phyloP scores from a whole-genome alignment of 2,329 filamentous ascomycete species.

The Fonsecaea pedrosoi region DNA sequence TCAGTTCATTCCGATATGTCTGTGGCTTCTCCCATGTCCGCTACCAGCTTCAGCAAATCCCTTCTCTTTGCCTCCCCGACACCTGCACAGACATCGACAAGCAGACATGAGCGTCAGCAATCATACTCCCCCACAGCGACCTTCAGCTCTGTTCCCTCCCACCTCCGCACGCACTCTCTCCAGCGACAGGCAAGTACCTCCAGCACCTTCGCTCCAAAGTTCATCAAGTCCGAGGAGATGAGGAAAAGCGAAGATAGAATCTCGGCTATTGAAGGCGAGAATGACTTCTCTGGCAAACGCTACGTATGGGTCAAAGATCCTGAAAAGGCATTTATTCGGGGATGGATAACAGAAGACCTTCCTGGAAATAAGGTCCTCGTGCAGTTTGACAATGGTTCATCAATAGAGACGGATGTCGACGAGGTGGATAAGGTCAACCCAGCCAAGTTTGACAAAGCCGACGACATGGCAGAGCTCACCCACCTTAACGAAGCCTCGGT shows the following conservation, averaged over 20 bases:
- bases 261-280: constrained; percentile 88
- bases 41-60: constrained; percentile 71
- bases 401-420: constrained; percentile 84
- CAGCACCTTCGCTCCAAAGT: constrained; percentile 90
- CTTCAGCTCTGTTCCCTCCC: constrained; percentile 50
- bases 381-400: constrained; percentile 90
- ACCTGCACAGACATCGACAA: constrained; percentile 50
- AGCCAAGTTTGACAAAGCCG: constrained; percentile 98
- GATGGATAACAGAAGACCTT: constrained; percentile 86
- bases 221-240: constrained; percentile 88
- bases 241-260: constrained; percentile 63
- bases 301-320: constrained; percentile 97
- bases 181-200: constrained; percentile 70
- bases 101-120: constrained; percentile 70
- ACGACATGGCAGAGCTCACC: constrained; percentile 98
- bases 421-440: constrained; percentile 98
- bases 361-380: constrained; percentile 74
- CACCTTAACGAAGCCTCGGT: constrained; percentile 98
- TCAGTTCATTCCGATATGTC: constrained; percentile 63
- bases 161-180: constrained; percentile 59
- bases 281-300: constrained; percentile 97
- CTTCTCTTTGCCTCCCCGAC: constrained; percentile 70
- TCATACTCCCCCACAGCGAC: constrained; percentile 67
- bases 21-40: constrained; percentile 35
- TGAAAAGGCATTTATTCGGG: constrained; percentile 85